These are phyloP conservation scores for Alectoria sarmentosa DNA, from an alignment of 495 filamentous ascomycete species.

Conservation along the genomic window DNA sequence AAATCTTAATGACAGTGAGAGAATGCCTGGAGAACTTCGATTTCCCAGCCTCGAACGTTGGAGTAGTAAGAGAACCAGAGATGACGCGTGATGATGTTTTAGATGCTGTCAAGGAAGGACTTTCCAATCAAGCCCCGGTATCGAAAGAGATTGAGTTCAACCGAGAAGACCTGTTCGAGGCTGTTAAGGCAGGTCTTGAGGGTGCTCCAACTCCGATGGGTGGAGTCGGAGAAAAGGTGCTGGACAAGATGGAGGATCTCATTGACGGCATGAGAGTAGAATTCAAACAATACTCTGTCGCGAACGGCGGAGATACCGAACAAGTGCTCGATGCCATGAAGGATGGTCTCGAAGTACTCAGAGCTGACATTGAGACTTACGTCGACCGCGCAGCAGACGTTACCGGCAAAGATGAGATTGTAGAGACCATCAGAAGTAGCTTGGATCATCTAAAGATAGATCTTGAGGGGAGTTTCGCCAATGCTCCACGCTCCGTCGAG, in stretches of 20 bases:
- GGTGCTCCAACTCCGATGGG: constrained; percentile 42
- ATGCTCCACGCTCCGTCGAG: constrained; percentile 37
- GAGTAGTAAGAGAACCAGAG: constrained; percentile 26
- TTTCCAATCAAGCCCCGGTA: constrained; percentile 42
- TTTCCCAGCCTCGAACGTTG: constrained; percentile 40
- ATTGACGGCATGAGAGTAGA: constrained; percentile 67
- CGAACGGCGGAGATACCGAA: constrained; percentile 69
- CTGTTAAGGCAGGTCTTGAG: constrained; percentile 55
- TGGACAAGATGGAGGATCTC: constrained; percentile 68
- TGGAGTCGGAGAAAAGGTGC: constrained; percentile 54
- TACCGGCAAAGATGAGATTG: constrained; percentile 67
- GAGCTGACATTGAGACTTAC: constrained; percentile 74
- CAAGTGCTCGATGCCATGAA: constrained; percentile 78
- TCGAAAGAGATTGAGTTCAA: constrained; percentile 53
- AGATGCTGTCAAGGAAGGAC: constrained; percentile 50
- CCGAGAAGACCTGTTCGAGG: constrained; percentile 58
- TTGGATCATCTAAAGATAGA: constrained; percentile 69
- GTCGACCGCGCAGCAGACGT: constrained; percentile 60
- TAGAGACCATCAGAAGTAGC: constrained; percentile 62
- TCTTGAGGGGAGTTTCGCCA: constrained; percentile 54
- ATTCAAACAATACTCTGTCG: constrained; percentile 65
- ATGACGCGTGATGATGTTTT: constrained; percentile 49
- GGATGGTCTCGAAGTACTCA: constrained; percentile 73
- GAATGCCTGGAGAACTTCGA: constrained; percentile 73
- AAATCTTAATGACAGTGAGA: constrained; percentile 65